Evolutionary conservation across 768 basidiomycete species (phyloP), one percentile per base, ranked within the genome.

Genomic region (Strobilomyces dryophilus): DNA sequence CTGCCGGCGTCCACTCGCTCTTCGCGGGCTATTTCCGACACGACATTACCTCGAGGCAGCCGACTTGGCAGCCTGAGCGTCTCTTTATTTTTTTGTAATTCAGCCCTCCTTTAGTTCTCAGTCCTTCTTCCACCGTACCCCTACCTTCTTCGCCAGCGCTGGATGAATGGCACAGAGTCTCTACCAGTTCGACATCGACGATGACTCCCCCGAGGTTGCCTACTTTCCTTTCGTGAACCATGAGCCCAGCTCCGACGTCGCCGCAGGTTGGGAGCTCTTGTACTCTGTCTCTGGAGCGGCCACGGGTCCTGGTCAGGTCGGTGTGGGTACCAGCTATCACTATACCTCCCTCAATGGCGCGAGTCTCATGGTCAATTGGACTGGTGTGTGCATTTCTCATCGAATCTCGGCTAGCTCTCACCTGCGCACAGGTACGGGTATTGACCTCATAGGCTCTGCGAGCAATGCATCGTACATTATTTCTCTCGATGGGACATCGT

Each of bases 251-350:
- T 68, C 79, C 1, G 73, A 82, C 59, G 60, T 81, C 39, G 61
- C 67, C 18, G 74, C 73, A 26, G 87, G 87, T 62, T 92, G 89
- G 89, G 82, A 82, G 63, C 79, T 86, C 17, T 79, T 75, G 69
- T 88, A 79, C 67, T 67, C 72, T 3, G 45, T 40, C 39, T 78
- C 82, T 12, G 83, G 81, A 8, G 83, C 78, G 49, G 73, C 76
- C 0, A 56, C 64, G 15, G 51, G 55, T 17, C 62, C 69, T 15
- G 80, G 79, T 15, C 65, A 74, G 48, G 66, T 71, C 39, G 84
- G 82, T 14, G 73, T 69, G 37, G 87, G 87, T 11, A 74, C 74
- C 7, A 85, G 79, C 56, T 73, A 71, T 26, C 88, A 90, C 61
- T 72, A 80, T 52, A 89, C 88, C n/a, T 75, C 78, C 9, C 71